phyloP scores from a whole-genome alignment of 148 eudicot genomes.

The Silene conica region DNA sequence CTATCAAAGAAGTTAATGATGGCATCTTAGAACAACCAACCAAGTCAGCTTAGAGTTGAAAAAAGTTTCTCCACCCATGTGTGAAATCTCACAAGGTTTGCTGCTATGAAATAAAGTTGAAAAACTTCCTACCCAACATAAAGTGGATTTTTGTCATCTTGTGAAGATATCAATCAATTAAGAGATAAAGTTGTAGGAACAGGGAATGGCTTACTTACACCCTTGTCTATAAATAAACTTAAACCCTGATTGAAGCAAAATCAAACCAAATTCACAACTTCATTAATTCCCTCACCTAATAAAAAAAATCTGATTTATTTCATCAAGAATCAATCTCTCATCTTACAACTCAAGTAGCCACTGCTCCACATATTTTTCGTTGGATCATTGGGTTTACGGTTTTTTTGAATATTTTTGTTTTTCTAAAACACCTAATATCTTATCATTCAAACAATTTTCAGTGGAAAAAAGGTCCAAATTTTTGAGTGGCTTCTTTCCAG shows the following conservation, averaged over 20 bases:
- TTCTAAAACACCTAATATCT: background rate
- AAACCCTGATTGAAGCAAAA: conserved; percentile 1
- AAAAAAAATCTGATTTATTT: conserved; percentile 21
- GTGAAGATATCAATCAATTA: conserved; percentile 5
- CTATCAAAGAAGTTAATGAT: background rate
- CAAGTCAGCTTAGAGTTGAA: conserved; percentile 8
- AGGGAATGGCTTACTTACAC: background rate
- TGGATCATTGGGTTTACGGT: conserved; percentile 23
- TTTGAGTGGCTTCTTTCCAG: conserved; percentile 24
- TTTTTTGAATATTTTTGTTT: background rate
- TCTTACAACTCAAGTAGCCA: conserved; percentile 10
- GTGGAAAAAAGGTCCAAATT: conserved; percentile 27
- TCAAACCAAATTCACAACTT: conserved; percentile 19
- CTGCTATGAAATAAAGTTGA: background rate
- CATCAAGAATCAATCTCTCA: conserved; percentile 17
- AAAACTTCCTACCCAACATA: conserved; percentile 16
- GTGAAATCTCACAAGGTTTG: conserved; percentile 16
- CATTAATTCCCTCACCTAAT: conserved; percentile 9
- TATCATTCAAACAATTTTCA: background rate
- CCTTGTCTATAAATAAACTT: conserved; percentile 31
- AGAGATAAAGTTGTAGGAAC: background rate
- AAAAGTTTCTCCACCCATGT: conserved; percentile 10
- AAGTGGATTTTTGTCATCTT: conserved; percentile 28
- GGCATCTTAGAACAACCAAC: background rate
- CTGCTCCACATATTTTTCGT: conserved; percentile 23